A percentile compares a stretch with the other conserved stretches of the same genome.
Evolutionary conservation across 179 eudicot species (phyloP).

Genomic region (Silene noctiflora): DNA sequence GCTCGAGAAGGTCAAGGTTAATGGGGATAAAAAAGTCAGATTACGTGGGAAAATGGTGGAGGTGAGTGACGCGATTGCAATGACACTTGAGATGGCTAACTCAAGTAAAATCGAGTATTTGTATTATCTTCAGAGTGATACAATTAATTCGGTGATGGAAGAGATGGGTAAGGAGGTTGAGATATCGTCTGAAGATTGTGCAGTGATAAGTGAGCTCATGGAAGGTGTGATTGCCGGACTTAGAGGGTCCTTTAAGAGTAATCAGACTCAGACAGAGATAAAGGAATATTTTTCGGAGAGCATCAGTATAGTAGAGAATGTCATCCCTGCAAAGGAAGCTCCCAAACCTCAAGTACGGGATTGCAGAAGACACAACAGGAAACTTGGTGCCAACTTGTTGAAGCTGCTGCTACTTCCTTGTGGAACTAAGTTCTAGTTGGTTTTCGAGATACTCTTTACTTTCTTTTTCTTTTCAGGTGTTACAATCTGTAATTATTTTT

Average conservation of each 20-base stretch:
- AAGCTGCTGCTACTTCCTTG: constrained; percentile 15
- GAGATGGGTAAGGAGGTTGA: constrained; percentile 23
- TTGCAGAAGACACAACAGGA: constrained; percentile 2
- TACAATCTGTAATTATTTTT: too few relatives aligned
- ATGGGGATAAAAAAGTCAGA: constrained; percentile 8
- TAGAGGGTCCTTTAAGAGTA: not conserved
- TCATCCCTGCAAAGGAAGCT: constrained; percentile 1
- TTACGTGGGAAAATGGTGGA: constrained; percentile 18
- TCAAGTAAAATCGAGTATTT: constrained; percentile 11
- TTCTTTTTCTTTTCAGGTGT: not conserved
- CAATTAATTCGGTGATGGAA: constrained; percentile 11
- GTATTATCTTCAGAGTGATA: constrained; percentile 16
- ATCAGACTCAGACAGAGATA: not conserved
- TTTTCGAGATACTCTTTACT: not conserved
- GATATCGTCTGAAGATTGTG: constrained; percentile 13
- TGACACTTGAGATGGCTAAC: constrained; percentile 11
- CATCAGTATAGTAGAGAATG: not conserved
- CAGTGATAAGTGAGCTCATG: constrained; percentile 15
- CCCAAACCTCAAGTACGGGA: not conserved
- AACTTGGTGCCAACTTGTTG: not conserved
- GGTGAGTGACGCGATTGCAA: constrained; percentile 9
- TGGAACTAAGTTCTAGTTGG: constrained; percentile 13
- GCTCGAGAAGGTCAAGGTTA: constrained; percentile 9
- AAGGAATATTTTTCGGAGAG: not conserved
- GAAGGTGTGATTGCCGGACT: constrained; percentile 17